Evolutionary conservation across 257 asterid species (phyloP), one percentile per base, ranked within the genome.

Genomic region (Solanum sitiens): DNA sequence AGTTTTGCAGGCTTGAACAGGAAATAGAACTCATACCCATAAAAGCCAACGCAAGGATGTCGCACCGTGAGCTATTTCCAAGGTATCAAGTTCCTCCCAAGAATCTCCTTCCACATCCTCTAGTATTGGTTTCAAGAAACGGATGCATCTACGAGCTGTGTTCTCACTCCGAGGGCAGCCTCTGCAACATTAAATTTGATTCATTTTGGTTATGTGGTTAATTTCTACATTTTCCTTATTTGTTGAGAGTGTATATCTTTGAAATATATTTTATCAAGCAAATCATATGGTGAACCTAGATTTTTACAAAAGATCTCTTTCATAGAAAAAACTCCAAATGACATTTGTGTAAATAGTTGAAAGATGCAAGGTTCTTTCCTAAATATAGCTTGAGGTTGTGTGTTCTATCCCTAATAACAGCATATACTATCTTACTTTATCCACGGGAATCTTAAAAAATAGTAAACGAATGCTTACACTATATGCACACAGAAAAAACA

Each of bases 31-130:
- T 8, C 92, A 63, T 95, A 97, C 99, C 99, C 99, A 97, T 35
- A 96, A 94, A 73, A 97, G 99, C 99, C 99, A 97, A 83, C 96
- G 96, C 82, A 97, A 95, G 7, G 99, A 97, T 44, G 83, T 92
- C 30, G 98, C 94, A 89, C 93, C 93, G 10, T 86, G 94, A 70
- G 91, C 86, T 83, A 97, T 90, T 61, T 94, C 95, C 37, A 84
- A 86, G 61, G 94, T 82, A 79, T 95, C 99, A 65, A 97, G 96
- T 88, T 97, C 99, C 94, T 97, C 99, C 99, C 99, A 97, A 15
- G 99, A 95, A 79, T 97, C 99, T 67, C 96, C 98, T 67, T 87
- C 96, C 40, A 90, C 90, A 42, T 92, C 89, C 35, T 90, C 92
- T 88, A 97, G 92, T 86, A 61, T 88, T 72, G 99, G 98, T 89